Conservation (phyloP, 2,329 filamentous ascomycete genomes). For the Macroventuria anomochaeta region DNA sequence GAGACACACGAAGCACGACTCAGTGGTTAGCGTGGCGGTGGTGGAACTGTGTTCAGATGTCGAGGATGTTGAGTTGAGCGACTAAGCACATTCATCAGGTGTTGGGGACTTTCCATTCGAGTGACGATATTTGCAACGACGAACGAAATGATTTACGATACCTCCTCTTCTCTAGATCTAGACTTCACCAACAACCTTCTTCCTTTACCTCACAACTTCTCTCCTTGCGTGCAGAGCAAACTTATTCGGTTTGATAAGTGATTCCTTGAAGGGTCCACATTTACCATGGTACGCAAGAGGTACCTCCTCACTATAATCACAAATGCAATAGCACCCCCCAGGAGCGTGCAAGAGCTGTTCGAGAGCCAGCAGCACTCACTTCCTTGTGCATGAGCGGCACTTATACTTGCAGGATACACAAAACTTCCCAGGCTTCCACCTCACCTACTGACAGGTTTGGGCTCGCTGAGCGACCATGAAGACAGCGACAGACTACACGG, state of each 20-base stretch:
- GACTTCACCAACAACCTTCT: slow-evolving; percentile 1
- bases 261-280: neutral
- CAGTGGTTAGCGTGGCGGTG: slow-evolving; percentile 11
- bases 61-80: slow-evolving; percentile 11
- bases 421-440: no score
- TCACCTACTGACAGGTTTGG: no score
- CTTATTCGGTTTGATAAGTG: neutral
- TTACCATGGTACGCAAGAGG: neutral
- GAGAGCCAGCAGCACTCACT: no score
- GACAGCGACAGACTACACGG: no score
- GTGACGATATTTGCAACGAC: neutral
- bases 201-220: neutral
- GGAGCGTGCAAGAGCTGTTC: no score
- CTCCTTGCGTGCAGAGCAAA: neutral
- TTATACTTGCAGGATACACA: no score
- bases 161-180: neutral
- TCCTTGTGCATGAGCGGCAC: no score
- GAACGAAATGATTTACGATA: slow-evolving; percentile 10
- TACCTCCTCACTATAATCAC: neutral
- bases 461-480: no score
- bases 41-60: slow-evolving; percentile 12
- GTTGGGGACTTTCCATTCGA: neutral
- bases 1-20: slow-evolving; percentile 18
- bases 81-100: neutral
- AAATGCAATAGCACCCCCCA: no score